Percentiles rank a stretch among this genome's conserved stretches.
Conservation (phyloP, 2,329 filamentous ascomycete genomes). For the Clathrospora elynae region DNA sequence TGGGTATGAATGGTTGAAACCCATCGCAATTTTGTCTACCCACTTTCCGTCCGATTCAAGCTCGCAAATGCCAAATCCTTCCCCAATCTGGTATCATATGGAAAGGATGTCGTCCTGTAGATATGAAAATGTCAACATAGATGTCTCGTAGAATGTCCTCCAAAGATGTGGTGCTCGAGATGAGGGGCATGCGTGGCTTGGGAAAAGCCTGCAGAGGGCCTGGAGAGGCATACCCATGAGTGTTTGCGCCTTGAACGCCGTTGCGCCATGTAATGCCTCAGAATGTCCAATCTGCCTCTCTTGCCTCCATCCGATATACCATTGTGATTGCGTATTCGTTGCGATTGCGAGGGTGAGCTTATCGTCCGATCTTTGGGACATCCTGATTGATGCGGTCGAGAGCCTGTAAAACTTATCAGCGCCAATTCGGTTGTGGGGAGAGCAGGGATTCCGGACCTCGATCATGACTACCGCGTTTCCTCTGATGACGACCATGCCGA, state of each 20-base stretch:
- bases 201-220: conserved; percentile 12
- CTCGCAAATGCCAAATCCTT: conserved; percentile 10
- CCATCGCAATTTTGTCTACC: conserved; percentile 20
- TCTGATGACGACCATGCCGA: conserved; percentile 96
- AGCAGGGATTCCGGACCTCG: conserved; percentile 60
- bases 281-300: conserved; percentile 12
- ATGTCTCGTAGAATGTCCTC: conserved; percentile 13
- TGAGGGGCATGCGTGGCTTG: too few relatives aligned
- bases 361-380: conserved; percentile 41
- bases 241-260: conserved; percentile 30
- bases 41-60: conserved; percentile 11
- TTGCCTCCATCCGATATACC: conserved; percentile 2
- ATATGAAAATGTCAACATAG: conserved; percentile 29
- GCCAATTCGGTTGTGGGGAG: background rate
- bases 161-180: conserved; percentile 6
- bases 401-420: conserved; percentile 29
- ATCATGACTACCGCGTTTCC: conserved; percentile 99
- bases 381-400: conserved; percentile 47
- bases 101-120: conserved; percentile 25
- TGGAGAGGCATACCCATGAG: conserved; percentile 27
- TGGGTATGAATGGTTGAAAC: conserved; percentile 7
- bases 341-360: conserved; percentile 12
- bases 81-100: conserved; percentile 35
- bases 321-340: background rate
- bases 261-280: conserved; percentile 19